Percentiles rank a stretch among this genome's conserved stretches.
Conservation (phyloP, 2,329 filamentous ascomycete genomes). For the Cryphonectria naterciae region DNA sequence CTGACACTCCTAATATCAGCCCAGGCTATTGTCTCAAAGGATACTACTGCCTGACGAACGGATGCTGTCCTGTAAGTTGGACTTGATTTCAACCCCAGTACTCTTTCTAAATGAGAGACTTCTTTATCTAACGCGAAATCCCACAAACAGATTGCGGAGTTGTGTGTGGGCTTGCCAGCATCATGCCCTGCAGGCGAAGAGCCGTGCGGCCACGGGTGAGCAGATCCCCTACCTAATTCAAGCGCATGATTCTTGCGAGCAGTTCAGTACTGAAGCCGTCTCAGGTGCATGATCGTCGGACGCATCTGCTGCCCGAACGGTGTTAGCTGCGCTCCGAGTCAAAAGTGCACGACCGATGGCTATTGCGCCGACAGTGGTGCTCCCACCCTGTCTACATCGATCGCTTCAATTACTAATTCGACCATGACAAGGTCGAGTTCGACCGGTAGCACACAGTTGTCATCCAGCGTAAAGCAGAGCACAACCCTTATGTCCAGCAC, state of each 20-base stretch:
- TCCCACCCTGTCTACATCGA: not conserved
- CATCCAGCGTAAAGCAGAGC: not conserved
- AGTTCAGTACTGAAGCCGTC: not conserved
- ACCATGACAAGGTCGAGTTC: not conserved
- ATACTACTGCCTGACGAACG: not conserved
- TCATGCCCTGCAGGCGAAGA: not conserved
- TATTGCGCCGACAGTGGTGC: not conserved
- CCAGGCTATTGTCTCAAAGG: not conserved
- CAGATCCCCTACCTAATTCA: not conserved
- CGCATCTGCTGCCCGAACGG: not conserved
- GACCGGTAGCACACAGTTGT: not conserved
- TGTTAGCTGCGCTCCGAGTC: not conserved
- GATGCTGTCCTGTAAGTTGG: slow-evolving; percentile 1
- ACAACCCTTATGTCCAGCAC: not conserved
- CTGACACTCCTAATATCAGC: not conserved
- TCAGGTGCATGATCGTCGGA: not conserved
- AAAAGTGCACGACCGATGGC: not conserved
- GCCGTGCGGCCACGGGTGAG: not conserved
- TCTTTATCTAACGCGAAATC: not conserved
- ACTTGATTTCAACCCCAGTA: no score
- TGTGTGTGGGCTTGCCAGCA: not conserved
- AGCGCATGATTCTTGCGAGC: not conserved
- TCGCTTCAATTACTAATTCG: not conserved
- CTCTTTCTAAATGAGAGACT: no score
- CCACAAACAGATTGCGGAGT: not conserved